These are phyloP conservation scores for Funneliformis mosseae DNA, from an alignment of 192 early-diverging fungal species.

Conservation along the genomic window DNA sequence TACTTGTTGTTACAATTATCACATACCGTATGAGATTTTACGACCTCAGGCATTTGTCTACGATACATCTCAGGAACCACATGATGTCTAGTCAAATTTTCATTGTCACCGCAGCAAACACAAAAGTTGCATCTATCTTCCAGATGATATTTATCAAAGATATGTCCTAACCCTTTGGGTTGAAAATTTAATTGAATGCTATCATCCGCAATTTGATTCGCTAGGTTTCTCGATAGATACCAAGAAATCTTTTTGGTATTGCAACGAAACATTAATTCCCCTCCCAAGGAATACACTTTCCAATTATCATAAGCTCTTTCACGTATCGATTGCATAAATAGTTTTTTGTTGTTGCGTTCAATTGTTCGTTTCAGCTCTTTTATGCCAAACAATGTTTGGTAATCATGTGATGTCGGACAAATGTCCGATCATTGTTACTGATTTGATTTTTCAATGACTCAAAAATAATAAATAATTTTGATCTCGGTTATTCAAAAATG, in stretches of 20 bases:
- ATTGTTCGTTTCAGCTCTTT: not conserved
- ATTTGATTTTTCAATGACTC: too few species aligned
- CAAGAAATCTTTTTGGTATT: conserved; percentile 45
- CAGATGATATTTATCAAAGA: conserved; percentile 36
- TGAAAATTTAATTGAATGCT: conserved; percentile 41
- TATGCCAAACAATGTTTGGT: not conserved
- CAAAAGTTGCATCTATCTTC: conserved; percentile 43
- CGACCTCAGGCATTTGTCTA: conserved; percentile 39
- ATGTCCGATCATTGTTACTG: too few species aligned
- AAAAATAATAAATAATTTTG: too few species aligned
- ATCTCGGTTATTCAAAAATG: too few species aligned
- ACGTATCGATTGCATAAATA: not conserved
- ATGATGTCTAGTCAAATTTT: conserved; percentile 41
- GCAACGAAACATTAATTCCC: conserved; percentile 46
- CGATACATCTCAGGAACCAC: conserved; percentile 49
- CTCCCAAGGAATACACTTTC: conserved; percentile 43
- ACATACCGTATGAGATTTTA: conserved; percentile 47
- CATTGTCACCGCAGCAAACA: conserved; percentile 37
- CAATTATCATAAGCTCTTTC: conserved; percentile 42
- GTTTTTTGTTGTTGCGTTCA: not conserved
- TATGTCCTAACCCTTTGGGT: conserved; percentile 41
- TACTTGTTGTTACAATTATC: too few species aligned
- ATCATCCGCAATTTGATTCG: conserved; percentile 20
- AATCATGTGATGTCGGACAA: too few species aligned
- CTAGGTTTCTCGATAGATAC: conserved; percentile 40